Percentiles rank a stretch among this genome's conserved stretches.
These are phyloP conservation scores for Rhynchosporium agropyri DNA, from an alignment of 2,329 filamentous ascomycete species.

Conservation along the genomic window DNA sequence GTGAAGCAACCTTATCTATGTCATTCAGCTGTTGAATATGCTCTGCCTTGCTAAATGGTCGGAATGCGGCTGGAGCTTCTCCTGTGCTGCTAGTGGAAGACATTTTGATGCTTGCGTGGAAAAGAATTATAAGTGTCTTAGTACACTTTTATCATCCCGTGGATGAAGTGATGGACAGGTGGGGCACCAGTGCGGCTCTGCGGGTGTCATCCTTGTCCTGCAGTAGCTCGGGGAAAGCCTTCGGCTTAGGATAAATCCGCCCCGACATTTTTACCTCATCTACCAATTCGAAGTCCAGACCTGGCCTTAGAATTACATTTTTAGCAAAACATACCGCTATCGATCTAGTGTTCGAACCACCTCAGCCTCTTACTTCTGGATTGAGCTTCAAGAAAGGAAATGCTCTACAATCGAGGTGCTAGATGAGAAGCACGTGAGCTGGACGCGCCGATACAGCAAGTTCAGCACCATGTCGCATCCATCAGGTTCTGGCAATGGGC, in stretches of 20 bases:
- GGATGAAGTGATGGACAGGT: neutral
- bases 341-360: neutral
- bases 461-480: conserved; percentile 44
- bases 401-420: conserved; percentile 8
- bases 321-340: neutral
- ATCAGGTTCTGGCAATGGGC: conserved; percentile 51
- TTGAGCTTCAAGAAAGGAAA: neutral
- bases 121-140: no score
- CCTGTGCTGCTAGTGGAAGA: conserved; percentile 13
- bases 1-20: conserved; percentile 66
- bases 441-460: neutral
- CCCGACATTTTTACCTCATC: neutral
- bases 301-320: neutral
- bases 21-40: conserved; percentile 79
- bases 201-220: conserved; percentile 28
- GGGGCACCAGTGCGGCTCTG: conserved; percentile 36
- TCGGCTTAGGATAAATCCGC: neutral
- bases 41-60: conserved; percentile 69
- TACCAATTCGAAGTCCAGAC: neutral
- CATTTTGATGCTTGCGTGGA: neutral
- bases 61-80: conserved; percentile 34
- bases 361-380: no score
- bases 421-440: conserved; percentile 15
- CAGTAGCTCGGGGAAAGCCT: conserved; percentile 31
- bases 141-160: neutral